Base-by-base conservation (phyloP, 306 rosid species). In the cucumber (Cucumis sativus) region DNA sequence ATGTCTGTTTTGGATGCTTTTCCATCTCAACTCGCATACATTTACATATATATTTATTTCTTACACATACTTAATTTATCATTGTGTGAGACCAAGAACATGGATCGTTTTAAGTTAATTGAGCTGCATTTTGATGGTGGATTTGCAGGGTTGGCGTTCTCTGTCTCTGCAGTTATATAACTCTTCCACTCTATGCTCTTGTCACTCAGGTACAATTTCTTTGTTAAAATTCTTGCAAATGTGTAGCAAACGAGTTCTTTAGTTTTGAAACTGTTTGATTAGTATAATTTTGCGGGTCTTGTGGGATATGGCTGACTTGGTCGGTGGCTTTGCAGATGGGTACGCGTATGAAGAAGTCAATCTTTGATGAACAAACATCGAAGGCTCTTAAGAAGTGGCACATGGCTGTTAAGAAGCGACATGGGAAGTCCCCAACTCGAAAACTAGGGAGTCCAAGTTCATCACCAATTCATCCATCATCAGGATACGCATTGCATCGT, bases 161-260 rank as follows among this genome's bases (percentile, higher is more conserved):
- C 25, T 86, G 88, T 78, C 58, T 95, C 28, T 92, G 99, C 89
- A 87, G 99, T 89, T 95, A 95, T 77, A 88, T 92, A 39, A 95
- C 98, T 8, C 97, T 95, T 81, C 99, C 97, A 43, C 87, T 95
- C 20, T 86, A 95, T 85, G 92, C 97, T 76, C 97, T 95, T 61
- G 93, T 95, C 52, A 88, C 97, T 76, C 98, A 92, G 97, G 98
- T 92, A 85, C 73, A 56, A 28, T 60, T 23, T 66, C 51, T 17
- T 14, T 23, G 73, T 59, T 79, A 43, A 64, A 41, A 28, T 28
- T 77, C 30, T 2, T 70, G 58, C 40, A 20, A 28, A 28, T 40
- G 18, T 13, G 57, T 43, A 33, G 10, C 28, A 6, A 43, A 21
- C 18, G 64, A 57, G 14, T 62, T 43, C 28, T 55, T 75, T 57